phyloP scores from a whole-genome alignment of 768 basidiomycete species.

The Suillus discolor region DNA sequence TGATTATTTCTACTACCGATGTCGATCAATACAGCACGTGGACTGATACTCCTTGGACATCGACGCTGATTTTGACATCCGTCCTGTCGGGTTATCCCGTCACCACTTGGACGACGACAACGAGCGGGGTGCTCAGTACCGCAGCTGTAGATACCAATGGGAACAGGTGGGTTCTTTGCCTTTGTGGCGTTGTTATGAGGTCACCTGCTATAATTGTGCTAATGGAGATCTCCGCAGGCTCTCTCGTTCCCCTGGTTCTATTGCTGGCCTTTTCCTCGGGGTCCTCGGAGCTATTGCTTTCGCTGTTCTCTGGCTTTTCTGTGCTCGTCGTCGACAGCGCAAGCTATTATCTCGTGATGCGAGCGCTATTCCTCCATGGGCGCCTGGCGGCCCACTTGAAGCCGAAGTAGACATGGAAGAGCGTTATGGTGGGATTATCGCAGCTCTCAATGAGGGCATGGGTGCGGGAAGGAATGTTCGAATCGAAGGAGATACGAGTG shows the following conservation, averaged over 20 bases:
- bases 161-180: constrained; percentile 19
- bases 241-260: constrained; percentile 25
- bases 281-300: constrained; percentile 29
- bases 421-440: constrained; percentile 30
- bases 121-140: constrained; percentile 28
- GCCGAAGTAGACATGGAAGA: constrained; percentile 29
- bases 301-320: constrained; percentile 31
- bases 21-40: constrained; percentile 10
- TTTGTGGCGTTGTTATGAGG: constrained; percentile 2
- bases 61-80: constrained; percentile 26
- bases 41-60: constrained; percentile 12
- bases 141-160: constrained; percentile 9
- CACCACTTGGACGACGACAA: constrained; percentile 21
- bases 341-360: constrained; percentile 24
- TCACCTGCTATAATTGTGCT: constrained; percentile 11
- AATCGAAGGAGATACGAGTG: constrained; percentile 30
- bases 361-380: constrained; percentile 13
- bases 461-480: constrained; percentile 10
- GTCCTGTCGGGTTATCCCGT: constrained; percentile 18
- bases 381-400: constrained; percentile 21
- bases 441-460: constrained; percentile 22
- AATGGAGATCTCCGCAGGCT: constrained; percentile 10
- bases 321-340: constrained; percentile 34
- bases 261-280: constrained; percentile 28
- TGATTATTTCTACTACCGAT: constrained; percentile 21